Conservation (phyloP, 768 basidiomycete genomes). For the Hirschioporus abietinus region DNA sequence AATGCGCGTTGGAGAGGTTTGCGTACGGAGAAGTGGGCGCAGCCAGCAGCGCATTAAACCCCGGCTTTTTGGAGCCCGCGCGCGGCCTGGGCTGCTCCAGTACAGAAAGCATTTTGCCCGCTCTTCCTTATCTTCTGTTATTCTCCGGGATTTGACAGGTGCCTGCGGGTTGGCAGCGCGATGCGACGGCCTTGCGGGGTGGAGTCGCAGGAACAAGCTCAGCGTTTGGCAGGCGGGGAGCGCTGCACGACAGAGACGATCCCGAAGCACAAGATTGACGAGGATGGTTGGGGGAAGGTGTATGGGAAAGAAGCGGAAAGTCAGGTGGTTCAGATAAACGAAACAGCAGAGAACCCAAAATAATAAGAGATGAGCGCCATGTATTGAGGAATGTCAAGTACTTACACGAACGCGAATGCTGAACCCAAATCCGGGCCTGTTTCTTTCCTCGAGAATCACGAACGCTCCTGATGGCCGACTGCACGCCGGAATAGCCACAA, state of each 20-base stretch:
- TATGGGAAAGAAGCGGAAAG: not conserved
- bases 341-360: not conserved
- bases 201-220: not conserved
- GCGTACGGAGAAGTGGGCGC: not conserved
- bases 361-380: not conserved
- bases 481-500: not conserved
- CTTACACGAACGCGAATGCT: not conserved
- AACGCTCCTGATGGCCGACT: not conserved
- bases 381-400: not conserved
- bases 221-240: not conserved
- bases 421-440: not conserved
- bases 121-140: not conserved
- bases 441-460: not conserved
- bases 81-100: not conserved
- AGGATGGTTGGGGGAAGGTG: not conserved
- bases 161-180: not conserved
- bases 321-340: not conserved
- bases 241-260: conserved; percentile 1
- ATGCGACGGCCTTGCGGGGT: not conserved
- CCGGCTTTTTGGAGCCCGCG: not conserved
- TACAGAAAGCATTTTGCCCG: not conserved
- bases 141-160: not conserved
- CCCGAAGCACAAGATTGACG: not conserved
- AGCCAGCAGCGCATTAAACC: not conserved
- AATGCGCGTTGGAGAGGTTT: not conserved